Evolutionary conservation across 176 grass and related monocot species (phyloP).

Genomic region (Urochloa ruziziensis): DNA sequence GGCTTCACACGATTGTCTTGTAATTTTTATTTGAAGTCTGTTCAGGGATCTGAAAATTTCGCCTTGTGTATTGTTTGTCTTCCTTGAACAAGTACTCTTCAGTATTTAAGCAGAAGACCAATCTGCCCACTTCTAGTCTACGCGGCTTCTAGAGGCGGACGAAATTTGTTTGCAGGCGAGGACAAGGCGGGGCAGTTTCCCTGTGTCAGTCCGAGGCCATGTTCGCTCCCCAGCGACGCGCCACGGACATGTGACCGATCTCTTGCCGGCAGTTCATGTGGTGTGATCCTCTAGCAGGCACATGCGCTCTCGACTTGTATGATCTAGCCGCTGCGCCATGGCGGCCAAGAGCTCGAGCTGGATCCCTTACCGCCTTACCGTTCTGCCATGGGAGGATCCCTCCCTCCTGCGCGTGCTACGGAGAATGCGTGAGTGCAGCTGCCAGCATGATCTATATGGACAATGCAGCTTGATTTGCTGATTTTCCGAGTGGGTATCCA

Average conservation of each 20-base stretch:
- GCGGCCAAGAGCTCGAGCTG: background rate
- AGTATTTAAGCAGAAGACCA: no score
- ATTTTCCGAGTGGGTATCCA: no score
- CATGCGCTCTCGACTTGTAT: background rate
- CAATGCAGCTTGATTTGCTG: no score
- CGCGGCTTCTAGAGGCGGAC: conserved; percentile 28
- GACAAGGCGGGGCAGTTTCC: background rate
- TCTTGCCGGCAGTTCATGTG: background rate
- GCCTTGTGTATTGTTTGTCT: no score
- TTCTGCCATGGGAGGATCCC: background rate
- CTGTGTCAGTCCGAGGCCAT: background rate
- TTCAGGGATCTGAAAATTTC: background rate
- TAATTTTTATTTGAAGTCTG: background rate
- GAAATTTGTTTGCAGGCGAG: conserved; percentile 25
- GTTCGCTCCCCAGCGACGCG: conserved; percentile 3
- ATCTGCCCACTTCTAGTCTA: background rate
- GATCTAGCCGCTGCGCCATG: background rate
- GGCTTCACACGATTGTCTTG: background rate
- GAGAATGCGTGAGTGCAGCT: conserved; percentile 45
- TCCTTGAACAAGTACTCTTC: no score
- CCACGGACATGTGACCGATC: conserved; percentile 31
- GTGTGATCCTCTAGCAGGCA: background rate
- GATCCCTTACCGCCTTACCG: no score
- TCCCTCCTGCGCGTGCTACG: background rate
- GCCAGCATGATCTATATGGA: conserved; percentile 99